Base-by-base conservation (phyloP, 495 filamentous ascomycete genomes). In the Margaritispora aquatica region DNA sequence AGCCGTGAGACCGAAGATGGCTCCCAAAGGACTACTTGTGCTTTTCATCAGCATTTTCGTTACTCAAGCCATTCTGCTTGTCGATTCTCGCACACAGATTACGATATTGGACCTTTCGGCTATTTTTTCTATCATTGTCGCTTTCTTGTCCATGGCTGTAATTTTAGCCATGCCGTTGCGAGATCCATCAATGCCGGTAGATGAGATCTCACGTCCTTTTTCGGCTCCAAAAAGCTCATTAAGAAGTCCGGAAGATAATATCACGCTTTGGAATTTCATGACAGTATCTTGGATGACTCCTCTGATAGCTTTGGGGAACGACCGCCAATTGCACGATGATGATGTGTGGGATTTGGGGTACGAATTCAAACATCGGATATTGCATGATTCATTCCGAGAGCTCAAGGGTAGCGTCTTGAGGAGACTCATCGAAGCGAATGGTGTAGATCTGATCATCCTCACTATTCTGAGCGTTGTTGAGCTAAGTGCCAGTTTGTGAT, bases 251-350 rank as follows among this genome's bases (percentile, higher is more conserved):
- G 90, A 95, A 68, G 90, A 95, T 64, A 81, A 87, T 59, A 67
- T 94, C 38, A 86, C 77, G 21, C 75, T 89, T 1, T 92, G 87
- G 86, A 88, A 93, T 65, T 95, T 85, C 66, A 84, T 90, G 73
- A 85, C 83, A 1, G 86, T 95, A 4, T 90, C 88, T 0, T 95
- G 90, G 90, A 85, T 95, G 82, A 74, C 75, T 2, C 85, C 89
- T 0, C 70, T 95, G 26, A 90, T 92, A 44, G 71, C 76, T 1
- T 58, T 80, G 20, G 89, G 87, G 4, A 78, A 75, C 36, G 75
- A 75, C 27, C 73, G 81, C 55, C 82, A 87, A 66, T 67, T 95
- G 3, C 73, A 92, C 63, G 83, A 93, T 48, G 78, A 84, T 51
- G 89, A 94, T 69, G 88, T 95, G 3, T 95, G 89, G 89, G 68